Base-by-base conservation (phyloP, 2,329 filamentous ascomycete species). In the Leptographium lundbergii region DNA sequence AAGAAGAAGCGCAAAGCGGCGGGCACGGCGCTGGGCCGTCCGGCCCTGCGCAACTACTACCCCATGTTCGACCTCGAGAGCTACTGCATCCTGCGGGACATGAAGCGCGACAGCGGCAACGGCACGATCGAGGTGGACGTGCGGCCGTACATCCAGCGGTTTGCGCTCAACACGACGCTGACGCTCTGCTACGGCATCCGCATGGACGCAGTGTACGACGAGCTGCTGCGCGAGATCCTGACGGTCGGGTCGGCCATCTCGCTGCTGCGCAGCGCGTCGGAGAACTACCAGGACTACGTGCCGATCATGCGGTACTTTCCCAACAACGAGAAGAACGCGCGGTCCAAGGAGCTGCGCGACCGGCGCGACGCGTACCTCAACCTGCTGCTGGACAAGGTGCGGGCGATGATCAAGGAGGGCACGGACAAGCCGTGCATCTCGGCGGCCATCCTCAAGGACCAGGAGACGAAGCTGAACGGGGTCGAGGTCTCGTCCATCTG, bases 21-120 rank as follows among this genome's bases (percentile, higher is more conserved):
- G 1, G 88, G 86, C 4, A 90, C 88, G 0, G 88, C 89, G 0
- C 77, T 92, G 25, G 91, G 91, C 69, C 80, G 86, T 0, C 87
- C 88, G 9, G 63, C 64, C 0, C 62, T 88, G 1, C 86, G 89
- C 66, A 85, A 84, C 0, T 92, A 92, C 69, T 87, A 91, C 81
- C 88, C 88, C 0, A 88, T 91, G 64, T 84, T 92, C 56, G 88
- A 92, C 65, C 81, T 91, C 29, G 89, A 92, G 69, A 82, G 84
- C 32, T 84, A 78, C 17, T 79, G 81, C 17, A 88, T 85, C 59
- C 86, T 92, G 71, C 84, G 82, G 63, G 87, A 92, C 65, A 77
- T 92, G 48, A 75, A 88, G 39, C 70, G 78, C 1, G 85, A 90
- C 65, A 83, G 81, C 64, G 74, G 51, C 17, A 42, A 57, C 29